Percentiles rank a stretch among this genome's conserved stretches.
phyloP scores from a whole-genome alignment of 164 flowering plant genomes.

The Vitis rupestris region DNA sequence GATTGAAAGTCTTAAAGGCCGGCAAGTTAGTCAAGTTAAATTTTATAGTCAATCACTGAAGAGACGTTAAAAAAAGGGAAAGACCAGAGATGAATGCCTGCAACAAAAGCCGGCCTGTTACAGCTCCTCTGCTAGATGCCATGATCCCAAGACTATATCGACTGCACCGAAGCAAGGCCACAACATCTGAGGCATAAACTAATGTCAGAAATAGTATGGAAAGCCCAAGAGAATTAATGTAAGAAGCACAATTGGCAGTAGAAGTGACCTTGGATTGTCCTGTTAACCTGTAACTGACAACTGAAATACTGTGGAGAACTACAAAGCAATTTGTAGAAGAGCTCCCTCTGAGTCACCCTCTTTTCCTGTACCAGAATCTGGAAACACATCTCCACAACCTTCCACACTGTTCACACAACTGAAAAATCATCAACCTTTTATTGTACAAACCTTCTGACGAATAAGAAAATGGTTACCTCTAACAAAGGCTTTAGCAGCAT shows the following conservation, averaged over 20 bases:
- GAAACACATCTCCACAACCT: constrained; percentile 86
- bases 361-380: constrained; percentile 68
- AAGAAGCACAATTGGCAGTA: background rate
- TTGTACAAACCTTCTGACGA: no score
- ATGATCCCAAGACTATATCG: constrained; percentile 93
- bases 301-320: constrained; percentile 73
- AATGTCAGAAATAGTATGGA: background rate
- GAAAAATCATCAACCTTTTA: constrained; percentile 5
- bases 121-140: constrained; percentile 90
- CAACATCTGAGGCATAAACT: constrained; percentile 56
- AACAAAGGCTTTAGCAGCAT: constrained; percentile 71
- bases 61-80: background rate
- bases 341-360: constrained; percentile 86
- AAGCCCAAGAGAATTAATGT: background rate
- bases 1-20: no score
- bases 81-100: constrained; percentile 34
- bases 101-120: constrained; percentile 77
- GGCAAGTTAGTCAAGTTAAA: no score
- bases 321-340: constrained; percentile 84
- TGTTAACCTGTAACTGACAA: constrained; percentile 73
- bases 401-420: constrained; percentile 62
- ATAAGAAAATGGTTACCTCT: constrained; percentile 47
- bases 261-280: constrained; percentile 75
- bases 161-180: constrained; percentile 87
- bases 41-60: no score